These are phyloP conservation scores for Cajanus cajan DNA, from an alignment of 306 rosid genomes.

Conservation along the genomic window DNA sequence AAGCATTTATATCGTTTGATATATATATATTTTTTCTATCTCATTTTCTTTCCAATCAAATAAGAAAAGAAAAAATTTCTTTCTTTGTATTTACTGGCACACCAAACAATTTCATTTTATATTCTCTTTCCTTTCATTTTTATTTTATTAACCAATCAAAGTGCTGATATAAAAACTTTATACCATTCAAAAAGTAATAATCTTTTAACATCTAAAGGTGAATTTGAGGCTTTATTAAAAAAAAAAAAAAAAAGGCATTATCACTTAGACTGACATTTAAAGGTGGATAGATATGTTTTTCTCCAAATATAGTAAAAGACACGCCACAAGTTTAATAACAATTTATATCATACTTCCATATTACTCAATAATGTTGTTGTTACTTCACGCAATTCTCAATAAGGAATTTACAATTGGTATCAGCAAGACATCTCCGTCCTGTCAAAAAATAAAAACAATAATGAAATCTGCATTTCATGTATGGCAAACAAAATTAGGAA, in stretches of 20 bases:
- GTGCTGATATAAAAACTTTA: not conserved
- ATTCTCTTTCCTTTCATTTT: too few relatives aligned
- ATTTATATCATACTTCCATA: not conserved
- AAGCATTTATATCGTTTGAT: too few relatives aligned
- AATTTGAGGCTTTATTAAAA: not conserved
- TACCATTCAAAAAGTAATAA: not conserved
- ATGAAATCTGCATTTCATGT: not conserved
- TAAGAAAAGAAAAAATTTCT: too few relatives aligned
- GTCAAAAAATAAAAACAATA: not conserved
- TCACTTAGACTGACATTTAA: not conserved
- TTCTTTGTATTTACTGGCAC: too few relatives aligned
- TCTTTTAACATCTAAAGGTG: not conserved
- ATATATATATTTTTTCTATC: too few relatives aligned
- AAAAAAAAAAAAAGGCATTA: not conserved
- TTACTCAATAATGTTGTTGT: not conserved
- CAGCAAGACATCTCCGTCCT: not conserved
- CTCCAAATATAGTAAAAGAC: not conserved
- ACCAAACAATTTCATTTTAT: too few relatives aligned
- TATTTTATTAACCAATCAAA: too few relatives aligned
- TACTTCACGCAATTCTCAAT: not conserved
- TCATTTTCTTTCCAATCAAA: too few relatives aligned
- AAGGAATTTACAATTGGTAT: not conserved
- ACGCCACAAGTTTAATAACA: not conserved
- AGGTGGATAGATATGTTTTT: not conserved
- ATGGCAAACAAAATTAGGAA: not conserved